Percentiles rank a stretch among this genome's conserved stretches.
These are phyloP conservation scores for Scutellaria barbata DNA, from an alignment of 257 asterid species.

Conservation along the genomic window DNA sequence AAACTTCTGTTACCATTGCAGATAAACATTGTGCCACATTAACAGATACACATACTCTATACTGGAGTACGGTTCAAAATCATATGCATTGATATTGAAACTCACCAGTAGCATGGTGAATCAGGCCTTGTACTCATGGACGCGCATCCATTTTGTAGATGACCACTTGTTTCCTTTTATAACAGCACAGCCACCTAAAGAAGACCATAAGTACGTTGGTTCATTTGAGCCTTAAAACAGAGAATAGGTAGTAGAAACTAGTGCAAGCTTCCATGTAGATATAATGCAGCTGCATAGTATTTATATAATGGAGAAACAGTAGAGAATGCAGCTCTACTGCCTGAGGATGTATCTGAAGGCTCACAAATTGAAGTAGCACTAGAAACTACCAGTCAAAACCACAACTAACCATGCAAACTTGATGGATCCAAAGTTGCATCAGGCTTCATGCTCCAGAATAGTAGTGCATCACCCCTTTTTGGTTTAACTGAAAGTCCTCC, in stretches of 20 bases:
- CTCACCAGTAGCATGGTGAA: slow-evolving; percentile 46
- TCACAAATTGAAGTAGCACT: slow-evolving; percentile 10
- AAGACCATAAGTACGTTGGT: slow-evolving; percentile 33
- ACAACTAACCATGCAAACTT: slow-evolving; percentile 91
- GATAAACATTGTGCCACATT: background rate
- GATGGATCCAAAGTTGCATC: slow-evolving; percentile 88
- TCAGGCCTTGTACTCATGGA: slow-evolving; percentile 72
- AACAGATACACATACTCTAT: background rate
- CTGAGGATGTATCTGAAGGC: slow-evolving; percentile 13
- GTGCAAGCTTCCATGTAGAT: background rate
- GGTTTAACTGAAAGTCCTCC: slow-evolving; percentile 93
- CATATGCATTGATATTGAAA: slow-evolving; percentile 29
- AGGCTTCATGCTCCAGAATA: slow-evolving; percentile 99
- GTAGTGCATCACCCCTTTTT: slow-evolving; percentile 93
- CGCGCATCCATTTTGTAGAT: slow-evolving; percentile 94
- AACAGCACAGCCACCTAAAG: slow-evolving; percentile 86
- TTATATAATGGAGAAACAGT: background rate
- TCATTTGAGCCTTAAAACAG: background rate
- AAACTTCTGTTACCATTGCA: slow-evolving; percentile 5
- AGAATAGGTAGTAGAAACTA: background rate
- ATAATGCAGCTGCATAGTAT: slow-evolving; percentile 10
- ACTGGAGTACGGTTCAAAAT: slow-evolving; percentile 9
- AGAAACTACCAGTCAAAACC: slow-evolving; percentile 29
- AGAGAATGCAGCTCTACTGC: slow-evolving; percentile 23
- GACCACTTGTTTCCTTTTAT: slow-evolving; percentile 98